Percentiles rank a stretch among this genome's conserved stretches.
Evolutionary conservation across 129 eudicot genomes (phyloP).

Genomic region (Calendula officinalis): DNA sequence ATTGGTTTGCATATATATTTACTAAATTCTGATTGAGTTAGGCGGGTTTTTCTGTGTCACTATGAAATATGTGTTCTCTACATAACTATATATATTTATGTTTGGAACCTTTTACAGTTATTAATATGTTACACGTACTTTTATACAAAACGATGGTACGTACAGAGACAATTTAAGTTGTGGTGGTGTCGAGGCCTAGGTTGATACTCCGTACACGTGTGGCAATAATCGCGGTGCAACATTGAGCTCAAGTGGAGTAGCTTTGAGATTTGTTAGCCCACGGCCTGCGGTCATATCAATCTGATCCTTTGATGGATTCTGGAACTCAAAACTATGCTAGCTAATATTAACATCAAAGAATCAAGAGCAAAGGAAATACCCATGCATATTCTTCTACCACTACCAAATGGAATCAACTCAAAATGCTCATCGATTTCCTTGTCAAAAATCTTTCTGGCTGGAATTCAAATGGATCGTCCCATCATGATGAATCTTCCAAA

Average conservation of each 20-base stretch:
- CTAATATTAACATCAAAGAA: neutral
- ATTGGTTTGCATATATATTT: too few relatives aligned
- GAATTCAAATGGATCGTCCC: neutral
- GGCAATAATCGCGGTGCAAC: neutral
- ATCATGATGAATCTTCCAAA: slow-evolving; percentile 1
- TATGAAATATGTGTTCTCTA: too few relatives aligned
- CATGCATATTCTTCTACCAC: neutral
- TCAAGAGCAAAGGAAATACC: neutral
- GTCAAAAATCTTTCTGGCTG: neutral
- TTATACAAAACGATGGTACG: too few relatives aligned
- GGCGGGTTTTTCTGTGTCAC: too few relatives aligned
- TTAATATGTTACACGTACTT: too few relatives aligned
- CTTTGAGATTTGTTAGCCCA: neutral
- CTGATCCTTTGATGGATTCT: neutral
- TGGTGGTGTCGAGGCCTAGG: neutral
- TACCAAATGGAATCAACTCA: neutral
- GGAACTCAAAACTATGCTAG: neutral
- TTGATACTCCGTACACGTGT: neutral
- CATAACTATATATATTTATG: too few relatives aligned
- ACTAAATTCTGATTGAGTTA: too few relatives aligned
- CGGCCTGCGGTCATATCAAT: neutral
- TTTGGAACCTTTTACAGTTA: too few relatives aligned
- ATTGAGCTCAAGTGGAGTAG: neutral
- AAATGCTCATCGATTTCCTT: neutral
- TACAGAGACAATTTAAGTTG: too few relatives aligned